A percentile compares a stretch with the other conserved stretches of the same genome.
These are phyloP conservation scores for Domatiomyces catenatus DNA, from an alignment of 2,329 filamentous ascomycete species.

Conservation along the genomic window DNA sequence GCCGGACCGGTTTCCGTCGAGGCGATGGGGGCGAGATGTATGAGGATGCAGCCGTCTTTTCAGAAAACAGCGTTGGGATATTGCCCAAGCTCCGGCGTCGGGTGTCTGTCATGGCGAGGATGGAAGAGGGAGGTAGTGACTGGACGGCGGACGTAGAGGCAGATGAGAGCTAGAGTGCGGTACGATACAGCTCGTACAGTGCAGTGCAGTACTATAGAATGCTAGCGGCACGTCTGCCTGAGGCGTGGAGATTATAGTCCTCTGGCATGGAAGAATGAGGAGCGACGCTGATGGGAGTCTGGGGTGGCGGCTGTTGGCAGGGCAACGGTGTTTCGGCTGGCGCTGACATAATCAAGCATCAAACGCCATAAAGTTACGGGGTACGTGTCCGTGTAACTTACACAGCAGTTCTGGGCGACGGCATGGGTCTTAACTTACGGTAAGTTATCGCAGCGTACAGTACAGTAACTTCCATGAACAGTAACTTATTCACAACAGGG, in stretches of 20 bases:
- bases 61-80: conserved; percentile 8
- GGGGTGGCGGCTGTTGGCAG: background rate
- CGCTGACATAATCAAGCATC: no score
- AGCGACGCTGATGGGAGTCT: background rate
- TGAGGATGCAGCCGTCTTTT: conserved; percentile 12
- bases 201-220: background rate
- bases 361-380: no score
- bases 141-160: background rate
- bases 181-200: background rate
- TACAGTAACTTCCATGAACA: no score
- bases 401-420: no score
- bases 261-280: background rate
- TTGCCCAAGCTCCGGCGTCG: conserved; percentile 3
- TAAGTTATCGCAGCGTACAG: no score
- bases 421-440: no score
- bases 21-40: conserved; percentile 21
- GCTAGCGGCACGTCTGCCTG: background rate
- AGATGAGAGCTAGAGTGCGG: background rate
- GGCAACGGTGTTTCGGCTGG: background rate
- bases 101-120: conserved; percentile 9
- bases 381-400: no score
- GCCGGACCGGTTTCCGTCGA: conserved; percentile 33
- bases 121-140: conserved; percentile 3
- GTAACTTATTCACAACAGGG: no score
- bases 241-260: background rate